phyloP scores from a whole-genome alignment of 345 rosid species.

The Gynandropsis gynandra region DNA sequence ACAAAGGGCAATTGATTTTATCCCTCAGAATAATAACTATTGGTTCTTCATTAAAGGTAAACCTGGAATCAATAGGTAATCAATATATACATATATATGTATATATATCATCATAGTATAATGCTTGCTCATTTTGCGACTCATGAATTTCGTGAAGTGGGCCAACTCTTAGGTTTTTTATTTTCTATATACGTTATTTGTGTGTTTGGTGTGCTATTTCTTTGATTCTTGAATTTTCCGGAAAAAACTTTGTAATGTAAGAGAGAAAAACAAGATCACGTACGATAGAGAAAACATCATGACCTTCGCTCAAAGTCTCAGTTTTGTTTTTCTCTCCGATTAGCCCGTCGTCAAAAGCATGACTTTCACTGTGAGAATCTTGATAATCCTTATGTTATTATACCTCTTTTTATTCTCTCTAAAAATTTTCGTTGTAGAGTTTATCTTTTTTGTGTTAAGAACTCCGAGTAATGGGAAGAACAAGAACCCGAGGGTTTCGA shows the following conservation, averaged over 20 bases:
- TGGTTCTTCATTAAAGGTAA: conserved; percentile 51
- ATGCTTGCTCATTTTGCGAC: neutral
- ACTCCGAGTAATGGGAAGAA: conserved; percentile 31
- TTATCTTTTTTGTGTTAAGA: conserved; percentile 30
- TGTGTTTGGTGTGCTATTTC: neutral
- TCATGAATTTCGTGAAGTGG: neutral
- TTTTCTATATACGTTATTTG: neutral
- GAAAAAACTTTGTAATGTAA: neutral
- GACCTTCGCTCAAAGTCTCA: conserved; percentile 46
- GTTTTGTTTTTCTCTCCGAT: conserved; percentile 57
- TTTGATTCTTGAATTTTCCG: neutral
- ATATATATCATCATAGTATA: too few relatives aligned
- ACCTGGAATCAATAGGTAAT: conserved; percentile 47
- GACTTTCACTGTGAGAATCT: conserved; percentile 18
- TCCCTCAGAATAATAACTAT: conserved; percentile 36
- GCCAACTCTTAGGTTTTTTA: neutral
- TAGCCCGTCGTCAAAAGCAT: conserved; percentile 47
- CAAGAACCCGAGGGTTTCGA: conserved; percentile 35
- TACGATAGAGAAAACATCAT: conserved; percentile 51
- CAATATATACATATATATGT: too few relatives aligned
- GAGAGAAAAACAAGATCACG: conserved; percentile 73
- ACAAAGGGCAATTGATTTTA: conserved; percentile 50
- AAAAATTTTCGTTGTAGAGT: neutral
- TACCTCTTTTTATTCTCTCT: neutral
- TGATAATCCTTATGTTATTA: neutral